Conservation (phyloP, 164 flowering plant genomes). For the Taxillus chinensis region DNA sequence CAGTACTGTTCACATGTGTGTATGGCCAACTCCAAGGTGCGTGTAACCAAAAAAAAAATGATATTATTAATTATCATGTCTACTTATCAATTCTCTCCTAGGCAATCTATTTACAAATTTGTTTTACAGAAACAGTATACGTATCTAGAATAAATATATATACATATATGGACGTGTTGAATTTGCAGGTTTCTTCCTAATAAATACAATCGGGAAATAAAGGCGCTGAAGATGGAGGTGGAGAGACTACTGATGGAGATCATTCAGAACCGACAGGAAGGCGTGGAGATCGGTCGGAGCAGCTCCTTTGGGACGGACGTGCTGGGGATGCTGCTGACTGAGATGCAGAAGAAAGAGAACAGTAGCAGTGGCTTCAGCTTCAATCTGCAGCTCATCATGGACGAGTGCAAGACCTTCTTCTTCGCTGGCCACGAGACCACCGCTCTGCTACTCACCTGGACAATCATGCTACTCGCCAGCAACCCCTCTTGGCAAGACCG, state of each 20-base stretch:
- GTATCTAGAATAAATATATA: too few relatives aligned
- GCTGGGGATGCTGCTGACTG: conserved; percentile 67
- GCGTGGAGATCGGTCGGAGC: conserved; percentile 66
- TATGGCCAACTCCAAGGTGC: too few relatives aligned
- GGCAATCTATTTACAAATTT: too few relatives aligned
- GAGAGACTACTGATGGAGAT: conserved; percentile 80
- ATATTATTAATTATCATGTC: too few relatives aligned
- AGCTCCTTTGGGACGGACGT: conserved; percentile 71
- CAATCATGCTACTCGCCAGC: conserved; percentile 77
- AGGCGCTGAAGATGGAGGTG: conserved; percentile 72
- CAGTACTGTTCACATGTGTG: too few relatives aligned
- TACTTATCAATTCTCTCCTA: too few relatives aligned
- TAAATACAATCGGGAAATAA: conserved; percentile 75
- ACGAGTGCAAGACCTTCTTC: conserved; percentile 95
- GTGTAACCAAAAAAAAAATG: too few relatives aligned
- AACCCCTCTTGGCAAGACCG: conserved; percentile 89
- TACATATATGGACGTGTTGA: too few relatives aligned
- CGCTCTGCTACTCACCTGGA: conserved; percentile 90
- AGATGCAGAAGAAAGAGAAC: conserved; percentile 48
- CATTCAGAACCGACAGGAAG: conserved; percentile 62
- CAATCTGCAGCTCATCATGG: conserved; percentile 67
- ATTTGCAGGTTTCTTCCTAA: conserved; percentile 68
- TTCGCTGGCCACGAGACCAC: conserved; percentile 96
- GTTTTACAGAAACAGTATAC: too few relatives aligned
- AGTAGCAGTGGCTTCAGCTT: conserved; percentile 26